Percentiles rank a stretch among this genome's conserved stretches.
These are phyloP conservation scores for Aaosphaeria arxii DNA, from an alignment of 2,329 filamentous ascomycete species.

Conservation along the genomic window DNA sequence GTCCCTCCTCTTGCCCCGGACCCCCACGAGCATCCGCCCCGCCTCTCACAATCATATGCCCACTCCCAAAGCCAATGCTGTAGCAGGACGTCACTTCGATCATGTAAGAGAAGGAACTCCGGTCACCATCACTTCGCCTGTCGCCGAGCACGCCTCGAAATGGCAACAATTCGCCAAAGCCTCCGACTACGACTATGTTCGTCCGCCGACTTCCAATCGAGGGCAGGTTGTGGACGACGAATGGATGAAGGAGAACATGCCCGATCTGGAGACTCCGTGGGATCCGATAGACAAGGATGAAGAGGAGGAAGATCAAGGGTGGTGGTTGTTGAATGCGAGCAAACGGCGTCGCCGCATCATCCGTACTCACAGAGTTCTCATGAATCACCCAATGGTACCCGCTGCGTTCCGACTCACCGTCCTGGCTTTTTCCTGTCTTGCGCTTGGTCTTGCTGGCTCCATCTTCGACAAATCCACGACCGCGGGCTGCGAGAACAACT, in stretches of 20 bases:
- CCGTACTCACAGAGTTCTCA: constrained; percentile 64
- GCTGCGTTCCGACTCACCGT: constrained; percentile 79
- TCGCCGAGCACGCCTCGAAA: constrained; percentile 35
- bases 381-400: constrained; percentile 82
- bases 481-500: constrained; percentile 41
- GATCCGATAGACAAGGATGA: constrained; percentile 53
- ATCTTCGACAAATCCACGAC: constrained; percentile 58
- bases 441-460: constrained; percentile 72
- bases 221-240: constrained; percentile 39
- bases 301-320: constrained; percentile 46
- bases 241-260: constrained; percentile 50
- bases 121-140: constrained; percentile 31
- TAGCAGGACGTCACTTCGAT: constrained; percentile 38
- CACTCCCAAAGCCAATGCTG: constrained; percentile 35
- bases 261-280: constrained; percentile 50
- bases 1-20: constrained; percentile 31
- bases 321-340: constrained; percentile 46
- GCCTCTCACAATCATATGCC: constrained; percentile 38
- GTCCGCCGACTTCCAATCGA: constrained; percentile 19
- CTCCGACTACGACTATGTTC: constrained; percentile 21
- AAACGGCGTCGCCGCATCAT: constrained; percentile 55
- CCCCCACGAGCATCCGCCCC: constrained; percentile 30
- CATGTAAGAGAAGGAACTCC: constrained; percentile 36
- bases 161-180: constrained; percentile 38
- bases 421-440: constrained; percentile 76